These are phyloP conservation scores for Poronia punctata DNA, from an alignment of 495 filamentous ascomycete species.

Conservation along the genomic window DNA sequence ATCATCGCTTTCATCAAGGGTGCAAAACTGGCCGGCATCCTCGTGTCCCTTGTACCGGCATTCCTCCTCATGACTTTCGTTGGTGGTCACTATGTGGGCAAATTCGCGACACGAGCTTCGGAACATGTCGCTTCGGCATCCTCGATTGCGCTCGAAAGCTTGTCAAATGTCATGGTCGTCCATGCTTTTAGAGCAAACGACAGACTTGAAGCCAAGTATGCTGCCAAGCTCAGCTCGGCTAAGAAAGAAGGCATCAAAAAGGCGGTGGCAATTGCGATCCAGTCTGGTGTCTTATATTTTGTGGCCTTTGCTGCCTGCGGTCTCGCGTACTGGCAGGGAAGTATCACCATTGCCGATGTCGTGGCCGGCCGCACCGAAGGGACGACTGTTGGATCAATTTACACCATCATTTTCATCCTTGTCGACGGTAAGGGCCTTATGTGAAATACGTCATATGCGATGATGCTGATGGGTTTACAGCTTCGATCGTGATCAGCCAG, in stretches of 20 bases:
- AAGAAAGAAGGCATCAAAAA: constrained; percentile 52
- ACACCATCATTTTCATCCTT: constrained; percentile 60
- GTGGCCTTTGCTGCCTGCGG: constrained; percentile 58
- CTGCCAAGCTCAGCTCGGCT: constrained; percentile 36
- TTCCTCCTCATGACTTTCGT: constrained; percentile 59
- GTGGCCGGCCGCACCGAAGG: constrained; percentile 34
- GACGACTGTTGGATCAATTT: constrained; percentile 47
- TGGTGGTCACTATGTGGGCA: constrained; percentile 53
- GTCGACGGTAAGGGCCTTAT: constrained; percentile 50
- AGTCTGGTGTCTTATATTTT: constrained; percentile 62
- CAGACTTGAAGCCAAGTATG: constrained; percentile 48
- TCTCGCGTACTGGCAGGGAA: constrained; percentile 62
- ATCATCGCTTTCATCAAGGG: constrained; percentile 59
- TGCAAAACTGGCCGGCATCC: constrained; percentile 41
- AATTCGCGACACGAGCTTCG: constrained; percentile 48
- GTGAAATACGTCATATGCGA: not conserved
- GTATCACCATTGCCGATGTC: constrained; percentile 42
- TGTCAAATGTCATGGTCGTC: constrained; percentile 41
- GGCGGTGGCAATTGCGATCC: constrained; percentile 49
- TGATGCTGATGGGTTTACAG: constrained; percentile 26
- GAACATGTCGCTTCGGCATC: constrained; percentile 32
- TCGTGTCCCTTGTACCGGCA: constrained; percentile 55
- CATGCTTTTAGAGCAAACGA: constrained; percentile 41
- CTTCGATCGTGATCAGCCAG: constrained; percentile 54
- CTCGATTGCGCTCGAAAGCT: constrained; percentile 39